These are phyloP conservation scores for Brassica napus DNA, from an alignment of 345 rosid genomes.

Conservation along the genomic window Da-Ae NC_063446.1:19370501-19371000, in stretches of 20 bases:
- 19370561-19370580: constrained; percentile 79
- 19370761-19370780: constrained; percentile 18
- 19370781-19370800: background rate
- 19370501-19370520: constrained; percentile 49
- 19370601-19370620: constrained; percentile 25
- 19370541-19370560: constrained; percentile 42
- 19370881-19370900: background rate
- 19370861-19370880: background rate
- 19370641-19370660: constrained; percentile 46
- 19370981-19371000: background rate
- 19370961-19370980: constrained; percentile 19
- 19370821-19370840: constrained; percentile 26
- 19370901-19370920: background rate
- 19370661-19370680: background rate
- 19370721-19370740: background rate
- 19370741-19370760: constrained; percentile 26
- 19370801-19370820: background rate
- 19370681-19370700: background rate
- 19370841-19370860: constrained; percentile 35
- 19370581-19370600: constrained; percentile 40
- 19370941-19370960: background rate
- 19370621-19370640: constrained; percentile 37
- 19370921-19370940: constrained; percentile 8
- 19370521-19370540: constrained; percentile 50
- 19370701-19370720: background rate